Base-by-base conservation (phyloP, 2,329 filamentous ascomycete genomes). In the Stagonosporopsis rhizophila region DNA sequence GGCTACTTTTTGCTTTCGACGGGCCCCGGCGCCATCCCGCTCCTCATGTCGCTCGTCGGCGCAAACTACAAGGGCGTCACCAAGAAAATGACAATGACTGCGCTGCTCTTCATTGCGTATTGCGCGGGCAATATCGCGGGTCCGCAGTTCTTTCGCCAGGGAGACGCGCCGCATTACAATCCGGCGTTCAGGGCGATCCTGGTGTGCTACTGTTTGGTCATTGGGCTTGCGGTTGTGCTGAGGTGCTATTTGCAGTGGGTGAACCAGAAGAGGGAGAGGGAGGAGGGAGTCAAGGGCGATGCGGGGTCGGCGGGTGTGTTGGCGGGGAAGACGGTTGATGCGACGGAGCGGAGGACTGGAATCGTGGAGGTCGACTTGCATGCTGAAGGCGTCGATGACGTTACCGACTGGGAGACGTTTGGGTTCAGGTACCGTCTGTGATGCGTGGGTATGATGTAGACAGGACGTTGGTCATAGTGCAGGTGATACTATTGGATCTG, bases 201-300 rank as follows among this genome's bases (percentile, higher is more conserved):
- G 11, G 25, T 49, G 5, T 54, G 71, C 46, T 71, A 72, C 19
- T 67, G 66, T 9, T 66, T 75, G 1, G 71, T 73, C 0, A 60
- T 75, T 0, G 63, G 78, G n/a, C 73, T 6, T 67, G 57, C 63
- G 0, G 28, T 65, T 1, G 37, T 58, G 6, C 32, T 69, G 42
- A 56, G 68, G 32, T 55, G 45, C 25, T 68, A 67, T 38, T 41
- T 69, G 23, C 54, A 64, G 34, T 61, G 60, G 60, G 23, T 64
- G 17, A 69, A 69, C 23, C 42, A 15, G 27, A 69, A 60, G 52
- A 61, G 63, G 41, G 64, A 68, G 35, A 37, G 44, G 1, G 57
- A 65, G 19, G 61, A 65, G 28, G 58, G 62, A 15, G 44, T 69
- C 34, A 59, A 62, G n/a, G 65, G 66, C 5, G 62, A 60, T 48